A percentile compares a stretch with the other conserved stretches of the same genome.
phyloP scores from a whole-genome alignment of 2,329 filamentous ascomycete species.

The Xylariaceae sp. region DNA sequence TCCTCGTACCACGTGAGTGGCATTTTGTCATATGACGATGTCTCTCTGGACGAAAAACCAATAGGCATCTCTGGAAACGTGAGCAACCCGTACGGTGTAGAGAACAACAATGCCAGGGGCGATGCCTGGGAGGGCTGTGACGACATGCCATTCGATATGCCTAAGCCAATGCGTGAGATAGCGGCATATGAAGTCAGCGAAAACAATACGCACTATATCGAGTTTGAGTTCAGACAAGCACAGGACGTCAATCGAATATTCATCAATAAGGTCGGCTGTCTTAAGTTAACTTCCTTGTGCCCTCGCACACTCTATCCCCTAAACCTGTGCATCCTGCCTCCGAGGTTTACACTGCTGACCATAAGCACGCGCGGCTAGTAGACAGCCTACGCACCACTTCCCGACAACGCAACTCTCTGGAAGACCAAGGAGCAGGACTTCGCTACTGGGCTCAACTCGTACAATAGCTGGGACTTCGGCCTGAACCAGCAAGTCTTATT shows the following conservation, averaged over 20 bases:
- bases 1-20: conserved; percentile 25
- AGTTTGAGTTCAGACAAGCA: conserved; percentile 31
- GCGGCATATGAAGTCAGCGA: conserved; percentile 26
- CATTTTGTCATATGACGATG: conserved; percentile 27
- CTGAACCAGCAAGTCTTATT: conserved; percentile 33
- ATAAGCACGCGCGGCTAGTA: conserved; percentile 5
- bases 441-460: conserved; percentile 22
- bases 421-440: conserved; percentile 28
- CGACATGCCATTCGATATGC: conserved; percentile 32
- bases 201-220: conserved; percentile 28
- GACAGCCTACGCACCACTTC: conserved; percentile 29
- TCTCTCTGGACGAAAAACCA: conserved; percentile 6
- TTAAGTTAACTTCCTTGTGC: background rate
- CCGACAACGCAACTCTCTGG: conserved; percentile 30
- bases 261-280: conserved; percentile 27
- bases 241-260: conserved; percentile 33
- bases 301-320: background rate
- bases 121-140: conserved; percentile 30
- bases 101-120: conserved; percentile 23
- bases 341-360: too few species aligned
- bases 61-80: conserved; percentile 23
- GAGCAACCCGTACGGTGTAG: conserved; percentile 27
- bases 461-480: conserved; percentile 32
- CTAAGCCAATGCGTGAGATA: conserved; percentile 25
- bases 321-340: too few species aligned